phyloP scores from a whole-genome alignment of 768 basidiomycete genomes.

The Postia placenta region DNA sequence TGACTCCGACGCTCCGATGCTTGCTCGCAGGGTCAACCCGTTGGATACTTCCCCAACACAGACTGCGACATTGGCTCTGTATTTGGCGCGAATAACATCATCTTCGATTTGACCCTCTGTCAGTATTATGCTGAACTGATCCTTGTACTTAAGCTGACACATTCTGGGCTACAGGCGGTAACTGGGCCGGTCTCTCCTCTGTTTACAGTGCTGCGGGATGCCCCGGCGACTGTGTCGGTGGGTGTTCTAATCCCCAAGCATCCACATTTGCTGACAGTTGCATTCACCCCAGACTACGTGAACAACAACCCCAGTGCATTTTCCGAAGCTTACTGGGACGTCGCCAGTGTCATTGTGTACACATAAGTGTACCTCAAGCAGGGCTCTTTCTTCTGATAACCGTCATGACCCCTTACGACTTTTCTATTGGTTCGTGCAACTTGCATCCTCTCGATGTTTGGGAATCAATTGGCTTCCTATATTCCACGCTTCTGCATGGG shows the following conservation, averaged over 20 bases:
- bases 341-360: slow-evolving; percentile 54
- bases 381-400: background rate
- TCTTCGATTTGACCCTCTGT: slow-evolving; percentile 72
- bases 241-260: slow-evolving; percentile 18
- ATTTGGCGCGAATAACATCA: slow-evolving; percentile 54
- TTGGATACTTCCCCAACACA: slow-evolving; percentile 55
- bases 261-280: background rate
- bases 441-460: too few species aligned
- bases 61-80: slow-evolving; percentile 50
- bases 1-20: background rate
- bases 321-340: slow-evolving; percentile 63
- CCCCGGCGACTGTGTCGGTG: slow-evolving; percentile 47
- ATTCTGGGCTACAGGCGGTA: slow-evolving; percentile 37
- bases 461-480: too few species aligned
- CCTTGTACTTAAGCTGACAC: background rate
- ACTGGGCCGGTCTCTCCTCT: slow-evolving; percentile 44
- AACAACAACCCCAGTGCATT: slow-evolving; percentile 65
- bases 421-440: background rate
- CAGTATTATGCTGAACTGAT: slow-evolving; percentile 23
- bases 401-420: background rate
- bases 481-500: too few species aligned
- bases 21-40: slow-evolving; percentile 44
- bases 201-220: slow-evolving; percentile 44
- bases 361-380: slow-evolving; percentile 15
- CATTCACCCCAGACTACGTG: slow-evolving; percentile 42